Evolutionary conservation across 352 stramenopile species (phyloP).

Genomic region (Globisporangium abappressorium): DNA sequence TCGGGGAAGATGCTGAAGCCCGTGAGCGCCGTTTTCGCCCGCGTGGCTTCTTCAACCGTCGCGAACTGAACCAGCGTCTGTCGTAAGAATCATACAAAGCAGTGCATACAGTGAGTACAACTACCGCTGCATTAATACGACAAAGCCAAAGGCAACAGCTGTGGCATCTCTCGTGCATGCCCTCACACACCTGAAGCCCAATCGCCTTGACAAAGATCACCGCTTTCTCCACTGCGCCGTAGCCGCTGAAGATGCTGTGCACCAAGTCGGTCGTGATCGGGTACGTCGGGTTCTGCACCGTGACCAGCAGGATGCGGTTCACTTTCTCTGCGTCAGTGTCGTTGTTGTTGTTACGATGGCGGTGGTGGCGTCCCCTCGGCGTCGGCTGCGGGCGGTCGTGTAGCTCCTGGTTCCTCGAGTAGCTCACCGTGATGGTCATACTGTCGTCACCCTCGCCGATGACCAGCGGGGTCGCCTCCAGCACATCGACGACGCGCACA

Average conservation of each 20-base stretch:
- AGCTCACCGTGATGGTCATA: slow-evolving; percentile 27
- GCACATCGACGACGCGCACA: slow-evolving; percentile 24
- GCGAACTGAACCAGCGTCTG: slow-evolving; percentile 60
- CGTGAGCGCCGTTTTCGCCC: slow-evolving; percentile 44
- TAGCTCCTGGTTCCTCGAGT: slow-evolving; percentile 66
- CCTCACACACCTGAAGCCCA: slow-evolving; percentile 31
- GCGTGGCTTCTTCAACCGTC: slow-evolving; percentile 34
- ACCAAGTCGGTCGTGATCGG: slow-evolving; percentile 59
- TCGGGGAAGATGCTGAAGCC: slow-evolving; percentile 57
- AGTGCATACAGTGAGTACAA: neutral
- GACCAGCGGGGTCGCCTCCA: slow-evolving; percentile 27
- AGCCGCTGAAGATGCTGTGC: slow-evolving; percentile 40
- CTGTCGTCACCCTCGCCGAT: slow-evolving; percentile 14
- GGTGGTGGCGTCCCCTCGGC: slow-evolving; percentile 7
- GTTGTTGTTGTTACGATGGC: slow-evolving; percentile 6
- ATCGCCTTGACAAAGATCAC: slow-evolving; percentile 65
- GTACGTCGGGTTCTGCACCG: slow-evolving; percentile 64
- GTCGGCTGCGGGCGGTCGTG: slow-evolving; percentile 27
- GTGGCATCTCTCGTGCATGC: too few relatives aligned
- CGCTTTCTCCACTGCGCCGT: slow-evolving; percentile 53
- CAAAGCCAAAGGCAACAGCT: neutral
- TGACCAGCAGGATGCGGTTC: slow-evolving; percentile 65
- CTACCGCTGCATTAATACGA: neutral
- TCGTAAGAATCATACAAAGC: neutral
- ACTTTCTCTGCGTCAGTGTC: slow-evolving; percentile 12